These are phyloP conservation scores for Rhododendron ovatum DNA, from an alignment of 148 eudicot genomes.

Conservation along the genomic window DNA sequence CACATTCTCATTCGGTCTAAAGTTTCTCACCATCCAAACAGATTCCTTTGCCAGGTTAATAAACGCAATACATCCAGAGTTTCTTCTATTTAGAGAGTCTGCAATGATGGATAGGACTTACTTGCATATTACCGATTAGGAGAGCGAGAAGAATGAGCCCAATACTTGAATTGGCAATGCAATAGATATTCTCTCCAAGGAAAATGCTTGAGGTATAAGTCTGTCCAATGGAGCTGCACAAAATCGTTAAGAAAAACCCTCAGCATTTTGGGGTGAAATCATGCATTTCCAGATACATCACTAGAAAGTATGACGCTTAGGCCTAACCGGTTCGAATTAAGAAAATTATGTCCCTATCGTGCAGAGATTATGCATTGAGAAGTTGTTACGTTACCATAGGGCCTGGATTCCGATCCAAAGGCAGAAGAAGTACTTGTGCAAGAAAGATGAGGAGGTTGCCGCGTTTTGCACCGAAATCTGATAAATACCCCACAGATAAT, in stretches of 20 bases:
- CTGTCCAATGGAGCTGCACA: conserved; percentile 14
- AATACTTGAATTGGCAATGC: conserved; percentile 3
- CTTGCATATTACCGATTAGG: conserved; percentile 4
- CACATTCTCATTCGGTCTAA: not conserved
- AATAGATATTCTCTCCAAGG: not conserved
- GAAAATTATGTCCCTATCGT: not conserved
- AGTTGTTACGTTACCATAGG: conserved; percentile 40
- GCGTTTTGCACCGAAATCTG: conserved; percentile 39
- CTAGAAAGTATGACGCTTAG: not conserved
- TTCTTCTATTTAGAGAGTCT: not conserved
- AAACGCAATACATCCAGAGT: not conserved
- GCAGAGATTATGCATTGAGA: not conserved
- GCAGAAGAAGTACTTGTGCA: conserved; percentile 61
- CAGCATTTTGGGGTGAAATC: not conserved
- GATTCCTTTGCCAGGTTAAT: not conserved
- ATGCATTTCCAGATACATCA: not conserved
- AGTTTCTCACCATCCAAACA: not conserved
- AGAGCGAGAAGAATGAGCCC: conserved; percentile 4
- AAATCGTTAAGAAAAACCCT: not conserved
- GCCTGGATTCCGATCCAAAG: conserved; percentile 77
- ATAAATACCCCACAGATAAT: conserved; percentile 57
- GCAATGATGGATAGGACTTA: not conserved
- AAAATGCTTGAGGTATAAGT: not conserved
- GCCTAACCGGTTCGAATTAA: not conserved
- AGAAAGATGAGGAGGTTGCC: conserved; percentile 43